A percentile compares a stretch with the other conserved stretches of the same genome.
Conservation (phyloP, 2,329 filamentous ascomycete species). For the Fusarium odoratissimum region DNA sequence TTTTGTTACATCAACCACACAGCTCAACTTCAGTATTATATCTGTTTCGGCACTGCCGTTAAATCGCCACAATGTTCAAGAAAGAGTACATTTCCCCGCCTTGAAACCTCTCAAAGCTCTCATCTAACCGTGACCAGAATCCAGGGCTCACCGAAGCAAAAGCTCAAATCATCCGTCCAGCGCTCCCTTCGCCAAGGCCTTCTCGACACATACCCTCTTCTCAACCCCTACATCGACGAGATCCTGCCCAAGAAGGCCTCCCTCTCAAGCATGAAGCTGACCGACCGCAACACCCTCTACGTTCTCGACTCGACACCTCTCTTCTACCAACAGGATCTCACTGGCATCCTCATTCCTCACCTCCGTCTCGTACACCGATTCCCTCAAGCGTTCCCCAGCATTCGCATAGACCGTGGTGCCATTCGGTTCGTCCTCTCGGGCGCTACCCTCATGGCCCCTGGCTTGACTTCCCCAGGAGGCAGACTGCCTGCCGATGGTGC, state of each 20-base stretch:
- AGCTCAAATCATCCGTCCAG: constrained; percentile 97
- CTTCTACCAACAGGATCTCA: constrained; percentile 88
- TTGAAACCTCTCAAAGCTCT: constrained; percentile 4
- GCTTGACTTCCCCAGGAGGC: constrained; percentile 86
- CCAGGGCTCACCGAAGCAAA: constrained; percentile 80
- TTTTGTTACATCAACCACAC: background rate
- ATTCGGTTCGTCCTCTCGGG: constrained; percentile 96
- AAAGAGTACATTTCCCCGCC: constrained; percentile 75
- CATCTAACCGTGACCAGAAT: constrained; percentile 61
- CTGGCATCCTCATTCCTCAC: constrained; percentile 84
- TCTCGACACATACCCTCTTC: constrained; percentile 84
- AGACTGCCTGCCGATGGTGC: constrained; percentile 71
- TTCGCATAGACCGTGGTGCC: constrained; percentile 93
- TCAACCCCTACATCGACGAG: constrained; percentile 90
- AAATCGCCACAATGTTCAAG: constrained; percentile 79
- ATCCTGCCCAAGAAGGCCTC: constrained; percentile 95
- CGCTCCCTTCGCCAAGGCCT: constrained; percentile 86
- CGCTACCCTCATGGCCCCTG: constrained; percentile 95
- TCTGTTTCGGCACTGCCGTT: constrained; percentile 9
- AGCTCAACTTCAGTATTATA: background rate
- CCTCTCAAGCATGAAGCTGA: constrained; percentile 90
- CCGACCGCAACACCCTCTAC: constrained; percentile 91
- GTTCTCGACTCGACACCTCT: constrained; percentile 80
- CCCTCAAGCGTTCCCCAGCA: constrained; percentile 82
- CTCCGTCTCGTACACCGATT: constrained; percentile 90